Evolutionary conservation across 2,329 filamentous ascomycete genomes (phyloP).

Genomic region (Colletotrichum musicola): DNA sequence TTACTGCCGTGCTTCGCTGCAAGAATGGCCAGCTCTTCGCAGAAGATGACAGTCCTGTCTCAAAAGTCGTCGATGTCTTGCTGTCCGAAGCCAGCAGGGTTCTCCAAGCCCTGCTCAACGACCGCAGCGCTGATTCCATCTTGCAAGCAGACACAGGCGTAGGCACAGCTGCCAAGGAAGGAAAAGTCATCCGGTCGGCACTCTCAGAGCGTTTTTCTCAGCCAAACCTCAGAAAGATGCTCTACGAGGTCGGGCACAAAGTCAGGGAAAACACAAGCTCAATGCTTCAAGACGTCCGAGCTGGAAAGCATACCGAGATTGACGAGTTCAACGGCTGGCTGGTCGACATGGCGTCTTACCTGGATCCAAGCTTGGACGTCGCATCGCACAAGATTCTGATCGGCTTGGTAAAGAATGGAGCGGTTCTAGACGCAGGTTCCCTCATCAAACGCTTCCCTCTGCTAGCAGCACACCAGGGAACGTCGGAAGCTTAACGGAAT

Average conservation of each 20-base stretch:
- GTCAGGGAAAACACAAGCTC: slow-evolving; percentile 69
- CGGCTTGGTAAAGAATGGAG: slow-evolving; percentile 55
- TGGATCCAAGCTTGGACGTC: slow-evolving; percentile 51
- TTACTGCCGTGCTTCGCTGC: slow-evolving; percentile 83
- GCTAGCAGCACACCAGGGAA: not conserved
- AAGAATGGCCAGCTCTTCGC: slow-evolving; percentile 83
- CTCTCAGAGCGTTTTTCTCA: slow-evolving; percentile 58
- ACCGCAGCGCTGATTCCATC: slow-evolving; percentile 57
- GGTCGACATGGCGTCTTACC: slow-evolving; percentile 58
- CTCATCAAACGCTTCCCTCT: slow-evolving; percentile 47
- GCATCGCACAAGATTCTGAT: slow-evolving; percentile 57
- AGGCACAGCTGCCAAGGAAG: not conserved
- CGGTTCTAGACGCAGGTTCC: slow-evolving; percentile 49
- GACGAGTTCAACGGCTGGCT: slow-evolving; percentile 72
- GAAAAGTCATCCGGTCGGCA: not conserved
- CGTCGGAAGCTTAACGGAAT: not conserved
- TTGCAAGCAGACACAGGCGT: slow-evolving; percentile 42
- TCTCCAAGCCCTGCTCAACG: slow-evolving; percentile 75
- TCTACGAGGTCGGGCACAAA: slow-evolving; percentile 61
- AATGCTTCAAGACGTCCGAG: slow-evolving; percentile 71
- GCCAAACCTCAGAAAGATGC: slow-evolving; percentile 55
- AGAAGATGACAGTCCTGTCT: slow-evolving; percentile 63
- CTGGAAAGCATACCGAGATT: slow-evolving; percentile 67
- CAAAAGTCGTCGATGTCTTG: slow-evolving; percentile 74
- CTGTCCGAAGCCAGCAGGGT: slow-evolving; percentile 81